Conservation (phyloP, 2,329 filamentous ascomycete genomes). For the Endocalyx cinctus region DNA sequence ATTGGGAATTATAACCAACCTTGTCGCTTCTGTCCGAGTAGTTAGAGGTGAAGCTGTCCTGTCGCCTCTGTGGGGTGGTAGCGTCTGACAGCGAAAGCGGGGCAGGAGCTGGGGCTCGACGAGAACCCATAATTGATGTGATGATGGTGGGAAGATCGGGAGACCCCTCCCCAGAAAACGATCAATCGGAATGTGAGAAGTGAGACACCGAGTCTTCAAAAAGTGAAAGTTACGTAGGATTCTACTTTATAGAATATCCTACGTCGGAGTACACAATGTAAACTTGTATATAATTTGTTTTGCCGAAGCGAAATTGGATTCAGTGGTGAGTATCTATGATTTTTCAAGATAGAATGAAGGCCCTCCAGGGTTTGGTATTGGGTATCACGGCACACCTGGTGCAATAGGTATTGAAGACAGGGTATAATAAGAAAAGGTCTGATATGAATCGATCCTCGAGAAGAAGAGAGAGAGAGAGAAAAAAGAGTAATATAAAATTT, state of each 20-base stretch:
- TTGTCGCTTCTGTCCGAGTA: slow-evolving; percentile 18
- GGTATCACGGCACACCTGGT: slow-evolving; percentile 20
- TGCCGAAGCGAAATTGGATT: too few relatives aligned
- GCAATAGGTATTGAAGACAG: slow-evolving; percentile 11
- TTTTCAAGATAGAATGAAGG: slow-evolving; percentile 16
- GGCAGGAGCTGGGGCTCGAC: slow-evolving; percentile 12
- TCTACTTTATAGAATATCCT: too few relatives aligned
- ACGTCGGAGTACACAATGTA: too few relatives aligned
- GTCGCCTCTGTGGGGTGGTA: slow-evolving; percentile 13
- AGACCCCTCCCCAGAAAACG: background rate
- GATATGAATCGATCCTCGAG: too few relatives aligned
- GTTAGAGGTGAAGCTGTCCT: slow-evolving; percentile 21
- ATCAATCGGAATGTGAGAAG: too few relatives aligned
- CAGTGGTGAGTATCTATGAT: too few relatives aligned
- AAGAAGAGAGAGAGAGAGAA: background rate
- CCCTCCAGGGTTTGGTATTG: slow-evolving; percentile 21
- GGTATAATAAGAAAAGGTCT: too few relatives aligned
- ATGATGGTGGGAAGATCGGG: background rate
- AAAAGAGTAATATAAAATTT: slow-evolving; percentile 1
- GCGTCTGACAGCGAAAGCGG: slow-evolving; percentile 14
- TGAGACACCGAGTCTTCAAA: too few relatives aligned
- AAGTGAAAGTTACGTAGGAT: too few relatives aligned
- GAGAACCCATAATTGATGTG: slow-evolving; percentile 16
- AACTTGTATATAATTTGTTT: too few relatives aligned
- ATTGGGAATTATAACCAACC: too few relatives aligned